These are phyloP conservation scores for Phanerodontia chrysosporium DNA, from an alignment of 768 basidiomycete genomes.

Conservation along the genomic window DNA sequence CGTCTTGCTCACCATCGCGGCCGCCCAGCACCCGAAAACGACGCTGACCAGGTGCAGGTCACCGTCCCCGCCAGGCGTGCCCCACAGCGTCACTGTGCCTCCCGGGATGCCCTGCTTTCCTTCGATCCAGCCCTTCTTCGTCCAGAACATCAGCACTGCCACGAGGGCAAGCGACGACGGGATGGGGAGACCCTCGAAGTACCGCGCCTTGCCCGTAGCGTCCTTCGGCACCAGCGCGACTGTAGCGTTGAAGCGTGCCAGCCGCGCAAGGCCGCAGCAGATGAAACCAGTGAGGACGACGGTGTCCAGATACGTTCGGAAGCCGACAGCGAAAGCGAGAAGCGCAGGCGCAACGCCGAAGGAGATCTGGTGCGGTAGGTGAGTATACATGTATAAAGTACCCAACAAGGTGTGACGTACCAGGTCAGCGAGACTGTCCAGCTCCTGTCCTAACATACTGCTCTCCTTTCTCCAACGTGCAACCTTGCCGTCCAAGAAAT, in stretches of 20 bases:
- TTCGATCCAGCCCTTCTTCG: conserved; percentile 79
- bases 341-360: conserved; percentile 98
- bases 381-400: no score
- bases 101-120: conserved; percentile 72
- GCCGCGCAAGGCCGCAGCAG: conserved; percentile 92
- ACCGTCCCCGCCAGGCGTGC: conserved; percentile 63
- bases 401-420: conserved; percentile 44
- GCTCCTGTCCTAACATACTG: conserved; percentile 94
- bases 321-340: conserved; percentile 84
- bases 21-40: conserved; percentile 84
- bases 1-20: conserved; percentile 98
- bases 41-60: conserved; percentile 81
- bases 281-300: conserved; percentile 85
- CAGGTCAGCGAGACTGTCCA: conserved; percentile 95
- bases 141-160: conserved; percentile 75
- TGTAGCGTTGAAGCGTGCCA: conserved; percentile 98
- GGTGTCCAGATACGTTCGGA: conserved; percentile 89
- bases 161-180: conserved; percentile 86
- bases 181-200: conserved; percentile 97
- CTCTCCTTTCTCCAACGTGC: conserved; percentile 95
- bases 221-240: conserved; percentile 93
- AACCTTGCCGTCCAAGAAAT: conserved; percentile 96
- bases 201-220: conserved; percentile 78
- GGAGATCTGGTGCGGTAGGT: conserved; percentile 84
- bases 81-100: conserved; percentile 75